phyloP scores from a whole-genome alignment of 805 yeast genomes.

The Blastobotrys peoriensis region DNA sequence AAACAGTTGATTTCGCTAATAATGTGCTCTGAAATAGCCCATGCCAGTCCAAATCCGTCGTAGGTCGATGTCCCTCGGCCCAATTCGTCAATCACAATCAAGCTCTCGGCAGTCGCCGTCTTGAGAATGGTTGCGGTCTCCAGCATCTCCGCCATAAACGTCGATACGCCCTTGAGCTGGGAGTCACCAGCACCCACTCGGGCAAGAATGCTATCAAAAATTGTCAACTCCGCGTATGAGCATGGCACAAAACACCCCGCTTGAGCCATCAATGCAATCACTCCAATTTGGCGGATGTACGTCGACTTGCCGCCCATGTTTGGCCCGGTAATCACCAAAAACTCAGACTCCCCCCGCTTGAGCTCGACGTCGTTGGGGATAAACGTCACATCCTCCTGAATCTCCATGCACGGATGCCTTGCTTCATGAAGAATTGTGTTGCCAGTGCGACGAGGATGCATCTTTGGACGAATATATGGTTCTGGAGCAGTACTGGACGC shows the following conservation, averaged over 20 bases:
- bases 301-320: conserved; percentile 98
- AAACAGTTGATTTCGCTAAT: conserved; percentile 67
- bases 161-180: conserved; percentile 92
- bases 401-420: conserved; percentile 92
- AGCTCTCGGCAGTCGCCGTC: conserved; percentile 69
- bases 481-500: conserved; percentile 75
- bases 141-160: conserved; percentile 94
- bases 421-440: conserved; percentile 58
- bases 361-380: conserved; percentile 85
- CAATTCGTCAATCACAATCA: conserved; percentile 87
- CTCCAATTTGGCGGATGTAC: conserved; percentile 84
- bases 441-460: conserved; percentile 47
- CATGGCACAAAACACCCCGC: conserved; percentile 88
- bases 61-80: conserved; percentile 94
- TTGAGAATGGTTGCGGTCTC: conserved; percentile 86
- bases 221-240: conserved; percentile 64
- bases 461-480: conserved; percentile 69
- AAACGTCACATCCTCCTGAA: conserved; percentile 83
- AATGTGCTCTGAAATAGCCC: conserved; percentile 89
- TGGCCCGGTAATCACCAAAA: conserved; percentile 87
- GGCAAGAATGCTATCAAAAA: conserved; percentile 88
- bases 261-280: conserved; percentile 79
- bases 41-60: conserved; percentile 97
- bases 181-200: conserved; percentile 99
- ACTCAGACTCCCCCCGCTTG: conserved; percentile 52